phyloP scores from a whole-genome alignment of 805 yeast species.

The Myxozyma neotropica region DNA sequence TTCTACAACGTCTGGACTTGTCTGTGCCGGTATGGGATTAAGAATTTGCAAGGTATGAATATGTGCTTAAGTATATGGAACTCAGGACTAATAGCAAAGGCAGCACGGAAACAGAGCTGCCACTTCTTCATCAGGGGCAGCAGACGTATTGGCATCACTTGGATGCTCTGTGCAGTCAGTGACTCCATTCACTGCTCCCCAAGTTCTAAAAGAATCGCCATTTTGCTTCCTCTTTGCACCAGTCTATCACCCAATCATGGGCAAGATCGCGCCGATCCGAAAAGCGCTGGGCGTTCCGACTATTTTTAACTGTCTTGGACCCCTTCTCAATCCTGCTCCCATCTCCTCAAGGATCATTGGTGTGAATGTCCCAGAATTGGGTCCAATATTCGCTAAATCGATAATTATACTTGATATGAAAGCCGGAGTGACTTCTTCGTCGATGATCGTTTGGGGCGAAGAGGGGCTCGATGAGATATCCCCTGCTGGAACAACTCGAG shows the following conservation, averaged over 20 bases:
- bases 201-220: conserved; percentile 49
- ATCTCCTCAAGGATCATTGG: conserved; percentile 81
- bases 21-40: conserved; percentile 84
- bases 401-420: conserved; percentile 62
- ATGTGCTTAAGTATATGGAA: not conserved
- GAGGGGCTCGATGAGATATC: conserved; percentile 92
- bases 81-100: too few relatives aligned
- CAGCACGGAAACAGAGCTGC: conserved; percentile 95
- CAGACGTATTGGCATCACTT: conserved; percentile 77
- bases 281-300: conserved; percentile 84
- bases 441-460: conserved; percentile 92
- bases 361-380: conserved; percentile 78
- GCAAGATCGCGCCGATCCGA: conserved; percentile 75
- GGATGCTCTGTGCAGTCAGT: conserved; percentile 82
- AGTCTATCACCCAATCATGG: conserved; percentile 91
- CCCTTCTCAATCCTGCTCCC: conserved; percentile 88
- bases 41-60: conserved; percentile 67
- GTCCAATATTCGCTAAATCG: conserved; percentile 82
- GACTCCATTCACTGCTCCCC: conserved; percentile 61
- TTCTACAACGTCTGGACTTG: conserved; percentile 90
- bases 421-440: conserved; percentile 49
- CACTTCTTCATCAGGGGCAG: conserved; percentile 90
- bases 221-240: conserved; percentile 88
- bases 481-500: conserved; percentile 78
- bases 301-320: conserved; percentile 92